Conservation (phyloP, 2,329 filamentous ascomycete species). For the Sporothrix brasiliensis region DNA sequence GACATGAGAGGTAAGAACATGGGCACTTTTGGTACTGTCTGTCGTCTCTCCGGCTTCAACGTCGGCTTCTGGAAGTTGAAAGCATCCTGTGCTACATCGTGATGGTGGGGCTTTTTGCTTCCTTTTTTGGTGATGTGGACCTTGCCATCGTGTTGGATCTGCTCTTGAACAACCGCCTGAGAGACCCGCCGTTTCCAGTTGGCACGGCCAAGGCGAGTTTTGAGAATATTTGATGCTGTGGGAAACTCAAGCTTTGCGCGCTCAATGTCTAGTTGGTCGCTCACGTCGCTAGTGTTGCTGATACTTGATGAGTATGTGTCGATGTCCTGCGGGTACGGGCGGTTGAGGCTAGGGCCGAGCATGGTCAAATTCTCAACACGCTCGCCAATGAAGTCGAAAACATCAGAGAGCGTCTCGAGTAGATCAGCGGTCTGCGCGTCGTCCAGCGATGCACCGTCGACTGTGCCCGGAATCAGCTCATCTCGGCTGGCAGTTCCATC, state of each 20-base stretch:
- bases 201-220: conserved; percentile 32
- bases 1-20: conserved; percentile 31
- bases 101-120: conserved; percentile 27
- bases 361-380: conserved; percentile 30
- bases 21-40: not conserved
- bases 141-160: conserved; percentile 31
- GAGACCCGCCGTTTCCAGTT: conserved; percentile 34
- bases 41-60: conserved; percentile 14
- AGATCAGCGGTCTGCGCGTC: not conserved
- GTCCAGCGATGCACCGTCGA: not conserved
- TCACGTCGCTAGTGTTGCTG: conserved; percentile 31
- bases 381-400: conserved; percentile 26
- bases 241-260: conserved; percentile 33
- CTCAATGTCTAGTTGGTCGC: conserved; percentile 33
- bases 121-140: not conserved
- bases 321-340: conserved; percentile 34
- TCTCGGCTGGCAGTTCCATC: not conserved
- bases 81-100: conserved; percentile 34
- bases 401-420: not conserved
- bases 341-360: conserved; percentile 34
- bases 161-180: conserved; percentile 30
- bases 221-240: conserved; percentile 31
- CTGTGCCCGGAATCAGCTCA: not conserved
- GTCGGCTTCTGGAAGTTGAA: conserved; percentile 35
- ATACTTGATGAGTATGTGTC: conserved; percentile 32